Base-by-base conservation (phyloP, 176 grass and related monocot species). In the Poa pratensis region DNA sequence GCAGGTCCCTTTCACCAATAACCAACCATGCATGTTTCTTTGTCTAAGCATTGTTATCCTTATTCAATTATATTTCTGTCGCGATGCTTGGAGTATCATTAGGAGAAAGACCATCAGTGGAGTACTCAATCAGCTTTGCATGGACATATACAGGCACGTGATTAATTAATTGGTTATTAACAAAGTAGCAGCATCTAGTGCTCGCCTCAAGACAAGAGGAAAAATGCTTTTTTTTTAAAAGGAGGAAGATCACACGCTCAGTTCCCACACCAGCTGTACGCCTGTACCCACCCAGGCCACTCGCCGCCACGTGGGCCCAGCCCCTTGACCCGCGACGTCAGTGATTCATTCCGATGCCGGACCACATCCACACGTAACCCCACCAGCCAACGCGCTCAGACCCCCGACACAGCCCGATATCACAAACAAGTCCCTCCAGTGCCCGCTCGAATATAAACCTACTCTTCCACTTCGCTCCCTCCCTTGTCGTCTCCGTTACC, bases 401-500 rank as follows among this genome's bases (percentile, higher is more conserved):
- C 80, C 80, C 76, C 15, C 19, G 0, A 14, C 0, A 12, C 10
- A 80, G 20, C 32, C 26, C 1, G 0, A 24, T 76, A 71, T 84
- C 32, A 3, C 85, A 52, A 76, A 61, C 6, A 9, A 19, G 19
- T 54, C 69, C 81, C 61, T 55, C 18, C 1, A 0, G 23, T 46
- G 52, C 51, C 22, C 19, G 60, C 8, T 51, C 5, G 9, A 1
- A 75, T 87, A 53, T 63, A 84, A 71, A 35, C 3, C 0, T 9
- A 0, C 13, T 81, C 82, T 81, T 81, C 66, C 85, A 80, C 77
- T 85, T 28, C 14, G 34, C 70, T 88, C 45, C 81, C 70, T 88
- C 45, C 81, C 89, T 88, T 82, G 17, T 91, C 85, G 61, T 81
- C 89, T 72, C 85, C 82, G 23, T n/a, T 80, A 39, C 69, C 43